These are phyloP conservation scores for Fusarium burgessii DNA, from an alignment of 2,329 filamentous ascomycete species.

Conservation along the genomic window DNA sequence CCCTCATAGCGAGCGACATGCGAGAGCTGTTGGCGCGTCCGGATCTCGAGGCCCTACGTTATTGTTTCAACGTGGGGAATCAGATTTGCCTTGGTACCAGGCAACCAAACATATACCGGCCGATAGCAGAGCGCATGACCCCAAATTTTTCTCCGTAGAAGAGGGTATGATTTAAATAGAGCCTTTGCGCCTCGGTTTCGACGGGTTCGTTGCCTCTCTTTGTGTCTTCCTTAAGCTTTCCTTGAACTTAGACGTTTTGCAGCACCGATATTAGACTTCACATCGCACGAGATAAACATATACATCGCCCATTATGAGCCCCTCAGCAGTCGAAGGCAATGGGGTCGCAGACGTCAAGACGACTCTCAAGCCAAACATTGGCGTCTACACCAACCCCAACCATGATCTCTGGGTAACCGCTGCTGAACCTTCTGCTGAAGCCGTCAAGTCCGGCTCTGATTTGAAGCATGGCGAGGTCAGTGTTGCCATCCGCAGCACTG, in stretches of 20 bases:
- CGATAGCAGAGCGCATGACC: slow-evolving; percentile 47
- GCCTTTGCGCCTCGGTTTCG: slow-evolving; percentile 31
- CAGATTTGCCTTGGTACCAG: slow-evolving; percentile 44
- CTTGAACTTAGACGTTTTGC: slow-evolving; percentile 17
- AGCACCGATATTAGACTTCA: slow-evolving; percentile 20
- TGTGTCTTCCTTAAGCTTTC: slow-evolving; percentile 24
- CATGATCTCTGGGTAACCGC: slow-evolving; percentile 92
- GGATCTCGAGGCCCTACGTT: slow-evolving; percentile 38
- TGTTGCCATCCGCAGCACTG: slow-evolving; percentile 90
- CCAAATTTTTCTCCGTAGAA: slow-evolving; percentile 42
- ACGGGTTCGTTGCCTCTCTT: slow-evolving; percentile 25
- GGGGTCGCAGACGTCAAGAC: slow-evolving; percentile 43
- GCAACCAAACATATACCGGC: slow-evolving; percentile 46
- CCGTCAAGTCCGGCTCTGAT: slow-evolving; percentile 74
- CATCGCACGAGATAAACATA: slow-evolving; percentile 21
- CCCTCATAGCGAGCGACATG: slow-evolving; percentile 37
- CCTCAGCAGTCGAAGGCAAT: slow-evolving; percentile 50
- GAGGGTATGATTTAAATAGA: slow-evolving; percentile 42
- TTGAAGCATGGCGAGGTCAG: slow-evolving; percentile 88
- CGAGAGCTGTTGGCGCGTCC: slow-evolving; percentile 29
- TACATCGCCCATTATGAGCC: slow-evolving; percentile 49
- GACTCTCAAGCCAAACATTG: slow-evolving; percentile 83
- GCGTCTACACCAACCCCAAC: slow-evolving; percentile 92
- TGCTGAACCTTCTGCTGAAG: slow-evolving; percentile 80
- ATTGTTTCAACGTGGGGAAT: slow-evolving; percentile 46